phyloP scores from a whole-genome alignment of 2,329 filamentous ascomycete species.

The Tolypocladium sp. region DNA sequence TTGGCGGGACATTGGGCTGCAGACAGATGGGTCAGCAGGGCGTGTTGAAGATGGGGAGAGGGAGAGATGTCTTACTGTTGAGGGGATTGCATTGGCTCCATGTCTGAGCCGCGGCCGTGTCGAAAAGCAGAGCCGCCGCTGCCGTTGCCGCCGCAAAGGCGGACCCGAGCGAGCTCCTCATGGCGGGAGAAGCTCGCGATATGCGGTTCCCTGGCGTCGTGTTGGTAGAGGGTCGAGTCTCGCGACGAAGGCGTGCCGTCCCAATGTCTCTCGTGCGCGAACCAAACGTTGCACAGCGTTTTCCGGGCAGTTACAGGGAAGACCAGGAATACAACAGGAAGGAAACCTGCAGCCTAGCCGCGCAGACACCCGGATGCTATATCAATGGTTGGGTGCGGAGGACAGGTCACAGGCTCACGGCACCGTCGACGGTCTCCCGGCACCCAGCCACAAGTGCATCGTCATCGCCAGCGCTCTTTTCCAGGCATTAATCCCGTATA shows the following conservation, averaged over 20 bases:
- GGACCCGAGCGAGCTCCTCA: neutral
- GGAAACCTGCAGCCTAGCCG: neutral
- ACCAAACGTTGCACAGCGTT: neutral
- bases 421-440: no score
- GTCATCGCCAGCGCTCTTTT: neutral
- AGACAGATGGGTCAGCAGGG: neutral
- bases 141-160: conserved; percentile 1
- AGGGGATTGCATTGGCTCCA: conserved; percentile 19
- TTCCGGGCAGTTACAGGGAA: neutral
- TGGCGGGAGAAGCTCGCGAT: neutral
- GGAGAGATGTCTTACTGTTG: conserved; percentile 16
- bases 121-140: conserved; percentile 8
- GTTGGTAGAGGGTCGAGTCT: neutral
- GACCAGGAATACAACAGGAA: neutral
- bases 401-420: no score
- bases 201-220: neutral
- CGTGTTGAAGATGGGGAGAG: neutral
- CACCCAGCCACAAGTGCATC: neutral
- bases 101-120: conserved; percentile 25
- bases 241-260: neutral
- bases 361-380: neutral
- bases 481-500: neutral
- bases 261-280: neutral
- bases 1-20: conserved; percentile 60
- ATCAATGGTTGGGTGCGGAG: neutral